Evolutionary conservation across 106 monocot genomes (phyloP), one percentile per base, ranked within the genome.

Genomic region (Dendrobium chrysotoxum): DNA sequence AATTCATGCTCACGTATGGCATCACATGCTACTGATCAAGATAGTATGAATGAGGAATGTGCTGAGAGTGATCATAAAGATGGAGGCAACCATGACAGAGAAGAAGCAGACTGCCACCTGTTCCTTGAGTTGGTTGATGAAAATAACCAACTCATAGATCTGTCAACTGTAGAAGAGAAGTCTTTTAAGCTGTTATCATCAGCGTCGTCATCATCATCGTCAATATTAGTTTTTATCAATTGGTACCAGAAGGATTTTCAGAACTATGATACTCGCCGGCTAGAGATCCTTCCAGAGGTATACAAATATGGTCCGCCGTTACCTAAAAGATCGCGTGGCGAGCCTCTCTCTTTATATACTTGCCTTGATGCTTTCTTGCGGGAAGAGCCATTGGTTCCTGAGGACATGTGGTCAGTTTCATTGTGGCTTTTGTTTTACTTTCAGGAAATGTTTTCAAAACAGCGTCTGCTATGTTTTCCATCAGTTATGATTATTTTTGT

Each of bases 331-430:
- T 80, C 91, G 78, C 95, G 98, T 75, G 86, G 88, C 42, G 98
- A 99, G 77, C 95, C 92, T 66, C 89, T 99, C 30, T 99, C 98
- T 0, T 81, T 99, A 13, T 99, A 99, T 90, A 83, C 98, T 50
- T 99, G 98, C 83, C 79, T 99, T 78, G 98, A 99, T 88, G 98
- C 95, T 76, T 99, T 99, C 85, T 90, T 99, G 83, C 86, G 98
- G 58, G 98, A 99, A 81, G 98, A 99, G 53, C 98, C 98, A 72
- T 74, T 99, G 45, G 95, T 95, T 17, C 92, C 98, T 58, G 93
- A 99, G 80, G 98, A 99, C 61, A 99, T 99, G 98, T 99, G 98
- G 98, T 99, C 75, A 91, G 92, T 93, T 12, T 77, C 40, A 45
- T 58, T 40, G 20, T 73, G 40, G 0, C 25, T 70, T 70, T 15